Evolutionary conservation across 345 rosid genomes (phyloP), one percentile per base, ranked within the genome.

Genomic region (Dipteronia dyeriana): DNA sequence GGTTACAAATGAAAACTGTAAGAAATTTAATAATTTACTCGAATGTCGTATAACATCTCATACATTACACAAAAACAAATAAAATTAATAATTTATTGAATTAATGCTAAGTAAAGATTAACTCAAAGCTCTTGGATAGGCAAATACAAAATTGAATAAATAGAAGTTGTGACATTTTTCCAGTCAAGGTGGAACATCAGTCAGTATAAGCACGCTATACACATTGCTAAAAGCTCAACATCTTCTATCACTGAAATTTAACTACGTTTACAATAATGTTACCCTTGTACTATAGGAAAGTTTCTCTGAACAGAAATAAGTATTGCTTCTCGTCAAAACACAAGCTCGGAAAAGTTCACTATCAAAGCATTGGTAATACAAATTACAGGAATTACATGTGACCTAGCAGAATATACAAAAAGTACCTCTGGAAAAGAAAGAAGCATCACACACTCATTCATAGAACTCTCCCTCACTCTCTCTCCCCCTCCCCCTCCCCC

Each of bases 181-280:
- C 56, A 45, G 45, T 59, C 20, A 66, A 49, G 19, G 60, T 29
- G 66, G 43, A 66, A 25, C 12, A 77, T 70, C 63, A 66, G 59
- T 34, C 43, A 51, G 12, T 41, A 73, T 54, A 69, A 73, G 26
- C 73, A 79, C 38, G 47, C 57, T 66, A 47, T 31, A 73, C 62
- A 83, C 66, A 77, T 77, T 68, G 70, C 59, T 80, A 54, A 63
- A 75, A 75, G 62, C 70, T 62, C 41, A 61, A 71, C 41, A 53
- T 66, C 76, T 74, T 68, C 31, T 60, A 22, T 56, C 66, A 76
- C 29, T 45, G 56, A 49, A 8, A 65, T 34, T 49, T 51, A 70
- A 54, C 49, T 60, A 77, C n/a, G 64, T 63, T 75, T 74, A 75
- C 51, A 71, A 62, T 20, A 67, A 74, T 73, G 19, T 38, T 29